These are phyloP conservation scores for Zychaea mexicana DNA, from an alignment of 371 early-diverging fungal species.

Conservation along the genomic window DNA sequence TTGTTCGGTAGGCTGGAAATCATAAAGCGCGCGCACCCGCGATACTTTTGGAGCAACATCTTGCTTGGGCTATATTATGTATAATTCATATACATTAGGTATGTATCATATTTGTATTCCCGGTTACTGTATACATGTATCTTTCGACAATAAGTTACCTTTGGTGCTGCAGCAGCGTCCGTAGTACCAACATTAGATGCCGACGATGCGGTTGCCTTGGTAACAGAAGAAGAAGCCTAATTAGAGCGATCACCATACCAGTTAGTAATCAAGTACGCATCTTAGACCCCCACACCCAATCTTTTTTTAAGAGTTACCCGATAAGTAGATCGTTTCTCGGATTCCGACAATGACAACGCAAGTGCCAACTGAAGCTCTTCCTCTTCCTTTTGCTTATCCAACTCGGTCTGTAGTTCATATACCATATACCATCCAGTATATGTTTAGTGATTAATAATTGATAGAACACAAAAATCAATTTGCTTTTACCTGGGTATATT, in stretches of 20 bases:
- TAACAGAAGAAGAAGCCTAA: conserved; percentile 27
- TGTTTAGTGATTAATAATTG: no score
- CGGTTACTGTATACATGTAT: no score
- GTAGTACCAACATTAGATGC: no score
- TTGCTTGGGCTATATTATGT: conserved; percentile 6
- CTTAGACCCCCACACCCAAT: no score
- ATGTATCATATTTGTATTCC: no score
- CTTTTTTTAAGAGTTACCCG: no score
- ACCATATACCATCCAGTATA: no score
- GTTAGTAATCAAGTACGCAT: no score
- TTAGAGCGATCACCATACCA: no score
- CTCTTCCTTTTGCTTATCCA: conserved; percentile 78
- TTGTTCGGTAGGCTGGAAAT: conserved; percentile 80
- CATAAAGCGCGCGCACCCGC: conserved; percentile 83
- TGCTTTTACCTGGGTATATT: conserved; percentile 62
- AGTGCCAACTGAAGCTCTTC: conserved; percentile 80
- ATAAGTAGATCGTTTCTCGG: conserved; percentile 53
- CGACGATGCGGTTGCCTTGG: conserved; percentile 13
- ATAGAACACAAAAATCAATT: no score
- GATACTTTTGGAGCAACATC: conserved; percentile 53
- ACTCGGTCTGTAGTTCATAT: conserved; percentile 62
- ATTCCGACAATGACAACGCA: conserved; percentile 85
- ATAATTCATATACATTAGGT: no score
- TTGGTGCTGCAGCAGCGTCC: conserved; percentile 2
- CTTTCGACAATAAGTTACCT: conserved; percentile 12